Conservation (phyloP, 2,329 filamentous ascomycete genomes). For the Diatrype stigma region DNA sequence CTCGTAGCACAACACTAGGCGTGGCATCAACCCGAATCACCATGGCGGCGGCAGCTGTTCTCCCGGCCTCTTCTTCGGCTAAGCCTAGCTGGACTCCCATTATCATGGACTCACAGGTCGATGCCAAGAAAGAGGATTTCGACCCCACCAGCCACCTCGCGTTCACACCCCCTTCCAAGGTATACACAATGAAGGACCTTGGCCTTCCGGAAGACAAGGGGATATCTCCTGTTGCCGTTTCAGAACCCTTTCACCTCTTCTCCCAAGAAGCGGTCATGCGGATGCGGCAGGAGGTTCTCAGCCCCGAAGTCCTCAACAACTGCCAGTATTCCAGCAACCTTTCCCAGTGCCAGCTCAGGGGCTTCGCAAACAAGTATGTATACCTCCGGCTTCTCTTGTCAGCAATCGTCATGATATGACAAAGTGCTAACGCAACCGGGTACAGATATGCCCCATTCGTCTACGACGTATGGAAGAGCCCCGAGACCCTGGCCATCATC, state of each 20-base stretch:
- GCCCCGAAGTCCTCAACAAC: conserved; percentile 50
- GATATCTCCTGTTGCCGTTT: conserved; percentile 59
- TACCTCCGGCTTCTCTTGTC: neutral
- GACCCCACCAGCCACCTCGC: conserved; percentile 51
- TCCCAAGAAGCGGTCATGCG: conserved; percentile 55
- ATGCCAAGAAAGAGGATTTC: conserved; percentile 34
- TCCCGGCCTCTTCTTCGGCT: conserved; percentile 6
- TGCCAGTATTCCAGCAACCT: conserved; percentile 58
- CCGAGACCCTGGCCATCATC: conserved; percentile 40
- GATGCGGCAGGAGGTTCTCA: conserved; percentile 60
- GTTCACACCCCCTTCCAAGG: conserved; percentile 45
- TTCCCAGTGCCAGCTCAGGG: conserved; percentile 41
- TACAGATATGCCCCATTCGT: conserved; percentile 59
- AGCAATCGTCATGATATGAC: too few relatives aligned
- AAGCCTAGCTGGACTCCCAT: conserved; percentile 21
- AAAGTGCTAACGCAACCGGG: neutral
- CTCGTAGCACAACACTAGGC: neutral
- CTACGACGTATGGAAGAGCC: conserved; percentile 45
- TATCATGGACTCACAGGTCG: conserved; percentile 12
- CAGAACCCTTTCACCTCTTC: conserved; percentile 62
- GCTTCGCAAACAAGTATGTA: conserved; percentile 31
- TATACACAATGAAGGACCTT: conserved; percentile 59
- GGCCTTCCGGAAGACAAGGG: conserved; percentile 51
- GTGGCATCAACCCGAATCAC: neutral
- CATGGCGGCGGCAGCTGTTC: conserved; percentile 20